Conservation (phyloP, 1,284 basidiomycete species). For the Tausonia pullulans region DNA sequence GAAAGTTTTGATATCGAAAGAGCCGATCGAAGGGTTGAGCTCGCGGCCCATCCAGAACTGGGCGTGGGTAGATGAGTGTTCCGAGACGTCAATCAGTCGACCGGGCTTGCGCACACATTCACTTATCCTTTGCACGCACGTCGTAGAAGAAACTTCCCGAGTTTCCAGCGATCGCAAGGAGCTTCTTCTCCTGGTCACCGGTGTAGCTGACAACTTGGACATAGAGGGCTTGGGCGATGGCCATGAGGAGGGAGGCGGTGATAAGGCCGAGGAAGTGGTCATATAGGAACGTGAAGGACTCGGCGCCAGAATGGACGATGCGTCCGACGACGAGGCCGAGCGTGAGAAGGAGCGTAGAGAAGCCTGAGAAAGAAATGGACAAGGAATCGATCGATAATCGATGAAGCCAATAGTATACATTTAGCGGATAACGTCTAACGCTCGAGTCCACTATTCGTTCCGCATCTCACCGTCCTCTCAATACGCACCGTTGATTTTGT, state of each 20-base stretch:
- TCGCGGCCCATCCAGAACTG: slow-evolving; percentile 96
- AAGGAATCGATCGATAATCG: background rate
- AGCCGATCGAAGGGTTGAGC: slow-evolving; percentile 71
- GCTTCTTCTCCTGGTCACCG: slow-evolving; percentile 30
- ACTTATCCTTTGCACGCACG: slow-evolving; percentile 41
- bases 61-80: background rate
- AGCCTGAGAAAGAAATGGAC: slow-evolving; percentile 44
- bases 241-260: slow-evolving; percentile 73
- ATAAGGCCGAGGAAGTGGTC: slow-evolving; percentile 84
- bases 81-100: no score
- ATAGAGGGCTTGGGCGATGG: slow-evolving; percentile 57
- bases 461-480: no score
- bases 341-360: slow-evolving; percentile 71
- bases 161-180: slow-evolving; percentile 88
- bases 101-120: background rate
- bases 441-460: no score
- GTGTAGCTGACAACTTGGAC: slow-evolving; percentile 67
- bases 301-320: slow-evolving; percentile 60
- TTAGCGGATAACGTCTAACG: no score
- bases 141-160: slow-evolving; percentile 81
- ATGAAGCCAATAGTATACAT: background rate
- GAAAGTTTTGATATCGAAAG: slow-evolving; percentile 93
- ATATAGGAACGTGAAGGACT: slow-evolving; percentile 77
- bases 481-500: slow-evolving; percentile 84
- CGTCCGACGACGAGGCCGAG: slow-evolving; percentile 57